Evolutionary conservation across 1,139 yeast genomes (phyloP).

Genomic region (Pichia inconspicua): DNA sequence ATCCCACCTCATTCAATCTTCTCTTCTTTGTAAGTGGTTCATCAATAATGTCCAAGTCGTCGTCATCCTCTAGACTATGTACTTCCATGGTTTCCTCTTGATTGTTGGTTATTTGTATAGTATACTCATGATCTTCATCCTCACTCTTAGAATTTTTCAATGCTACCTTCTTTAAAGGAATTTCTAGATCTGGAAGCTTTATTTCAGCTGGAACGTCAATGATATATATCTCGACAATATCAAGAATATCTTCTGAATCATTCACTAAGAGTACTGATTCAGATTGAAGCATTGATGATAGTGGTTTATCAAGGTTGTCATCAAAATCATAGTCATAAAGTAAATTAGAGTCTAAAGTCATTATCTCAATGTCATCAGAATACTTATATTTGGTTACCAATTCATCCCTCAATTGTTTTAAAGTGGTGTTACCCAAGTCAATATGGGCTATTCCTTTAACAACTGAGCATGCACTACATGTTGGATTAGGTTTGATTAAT

Average conservation of each 20-base stretch:
- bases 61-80: constrained; percentile 13
- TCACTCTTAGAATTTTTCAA: constrained; percentile 8
- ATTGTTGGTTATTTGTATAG: constrained; percentile 12
- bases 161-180: constrained; percentile 16
- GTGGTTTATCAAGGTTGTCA: constrained; percentile 50
- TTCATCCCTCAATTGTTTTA: constrained; percentile 39
- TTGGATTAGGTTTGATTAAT: constrained; percentile 52
- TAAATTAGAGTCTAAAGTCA: constrained; percentile 51
- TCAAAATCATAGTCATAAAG: constrained; percentile 86
- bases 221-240: constrained; percentile 63
- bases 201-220: constrained; percentile 26
- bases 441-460: constrained; percentile 43
- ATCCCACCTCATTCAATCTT: not conserved
- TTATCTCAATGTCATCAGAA: constrained; percentile 58
- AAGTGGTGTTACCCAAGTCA: constrained; percentile 26
- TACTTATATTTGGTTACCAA: constrained; percentile 46
- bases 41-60: constrained; percentile 5
- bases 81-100: not conserved
- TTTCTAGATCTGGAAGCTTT: constrained; percentile 29
- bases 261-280: constrained; percentile 62
- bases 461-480: constrained; percentile 69
- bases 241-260: constrained; percentile 68
- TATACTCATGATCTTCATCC: constrained; percentile 15
- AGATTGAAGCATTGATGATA: constrained; percentile 44
- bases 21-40: constrained; percentile 4